A percentile compares a stretch with the other conserved stretches of the same genome.
Conservation (phyloP, 129 eudicot species). For the Centaurea solstitialis region DNA sequence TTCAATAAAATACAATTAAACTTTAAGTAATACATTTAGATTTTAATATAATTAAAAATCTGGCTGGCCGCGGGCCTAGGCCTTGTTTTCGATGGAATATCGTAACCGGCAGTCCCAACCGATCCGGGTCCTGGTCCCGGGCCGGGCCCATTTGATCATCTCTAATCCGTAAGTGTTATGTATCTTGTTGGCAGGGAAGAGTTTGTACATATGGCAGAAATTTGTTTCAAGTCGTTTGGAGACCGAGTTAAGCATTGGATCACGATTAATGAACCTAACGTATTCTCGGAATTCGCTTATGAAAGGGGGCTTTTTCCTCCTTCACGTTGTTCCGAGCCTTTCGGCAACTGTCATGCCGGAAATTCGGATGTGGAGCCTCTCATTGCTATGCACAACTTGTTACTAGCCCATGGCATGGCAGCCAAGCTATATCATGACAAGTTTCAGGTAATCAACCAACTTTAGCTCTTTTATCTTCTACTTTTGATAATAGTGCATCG, state of each 20-base stretch:
- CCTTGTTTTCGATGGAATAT: no score
- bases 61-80: no score
- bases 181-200: conserved; percentile 57
- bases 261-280: conserved; percentile 74
- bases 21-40: no score
- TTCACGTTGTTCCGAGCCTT: conserved; percentile 67
- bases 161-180: not conserved
- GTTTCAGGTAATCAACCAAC: conserved; percentile 50
- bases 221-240: conserved; percentile 64
- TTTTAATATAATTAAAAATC: no score
- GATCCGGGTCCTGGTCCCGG: no score
- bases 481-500: not conserved
- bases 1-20: no score
- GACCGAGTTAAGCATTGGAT: conserved; percentile 79
- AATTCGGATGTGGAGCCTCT: conserved; percentile 81
- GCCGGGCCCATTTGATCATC: no score
- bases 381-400: conserved; percentile 61
- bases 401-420: conserved; percentile 78
- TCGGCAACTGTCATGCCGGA: conserved; percentile 60
- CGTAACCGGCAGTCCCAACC: no score
- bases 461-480: not conserved
- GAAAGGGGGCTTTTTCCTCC: conserved; percentile 52
- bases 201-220: conserved; percentile 57
- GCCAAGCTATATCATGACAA: conserved; percentile 56
- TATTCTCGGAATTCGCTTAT: conserved; percentile 36